Evolutionary conservation across 805 yeast species (phyloP).

Genomic region (Candida takata): DNA sequence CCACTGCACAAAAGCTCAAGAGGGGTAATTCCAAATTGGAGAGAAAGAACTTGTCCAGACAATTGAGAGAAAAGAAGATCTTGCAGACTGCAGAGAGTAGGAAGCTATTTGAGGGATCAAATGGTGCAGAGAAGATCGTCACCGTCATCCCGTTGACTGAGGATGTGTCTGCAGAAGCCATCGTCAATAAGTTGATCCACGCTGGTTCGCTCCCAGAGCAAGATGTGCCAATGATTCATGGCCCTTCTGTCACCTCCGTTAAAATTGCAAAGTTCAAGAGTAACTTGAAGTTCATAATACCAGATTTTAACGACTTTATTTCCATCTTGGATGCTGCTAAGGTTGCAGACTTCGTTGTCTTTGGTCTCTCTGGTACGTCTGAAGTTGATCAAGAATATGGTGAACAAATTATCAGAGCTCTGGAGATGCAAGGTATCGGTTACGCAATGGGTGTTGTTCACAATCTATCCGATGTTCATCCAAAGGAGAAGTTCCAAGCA

Average conservation of each 20-base stretch:
- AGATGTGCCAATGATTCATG: conserved; percentile 26
- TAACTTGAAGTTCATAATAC: conserved; percentile 63
- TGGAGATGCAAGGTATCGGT: conserved; percentile 89
- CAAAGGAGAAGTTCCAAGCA: conserved; percentile 68
- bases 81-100: conserved; percentile 49
- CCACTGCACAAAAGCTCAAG: conserved; percentile 24
- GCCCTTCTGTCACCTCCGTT: conserved; percentile 46
- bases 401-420: conserved; percentile 82
- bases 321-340: conserved; percentile 80
- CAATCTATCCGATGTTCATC: conserved; percentile 58
- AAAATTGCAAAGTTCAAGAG: conserved; percentile 65
- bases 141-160: conserved; percentile 73
- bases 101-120: conserved; percentile 69
- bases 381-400: conserved; percentile 80
- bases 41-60: conserved; percentile 73
- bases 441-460: conserved; percentile 74
- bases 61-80: conserved; percentile 68
- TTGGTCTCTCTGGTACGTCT: conserved; percentile 79
- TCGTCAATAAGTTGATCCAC: conserved; percentile 45
- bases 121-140: conserved; percentile 78
- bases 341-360: conserved; percentile 81
- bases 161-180: conserved; percentile 54
- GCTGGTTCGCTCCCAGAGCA: conserved; percentile 27
- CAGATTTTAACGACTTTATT: conserved; percentile 58
- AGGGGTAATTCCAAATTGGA: conserved; percentile 42